Percentiles rank a stretch among this genome's conserved stretches.
These are phyloP conservation scores for Raddia distichophylla DNA, from an alignment of 176 grass and related monocot species.

Conservation along the genomic window DNA sequence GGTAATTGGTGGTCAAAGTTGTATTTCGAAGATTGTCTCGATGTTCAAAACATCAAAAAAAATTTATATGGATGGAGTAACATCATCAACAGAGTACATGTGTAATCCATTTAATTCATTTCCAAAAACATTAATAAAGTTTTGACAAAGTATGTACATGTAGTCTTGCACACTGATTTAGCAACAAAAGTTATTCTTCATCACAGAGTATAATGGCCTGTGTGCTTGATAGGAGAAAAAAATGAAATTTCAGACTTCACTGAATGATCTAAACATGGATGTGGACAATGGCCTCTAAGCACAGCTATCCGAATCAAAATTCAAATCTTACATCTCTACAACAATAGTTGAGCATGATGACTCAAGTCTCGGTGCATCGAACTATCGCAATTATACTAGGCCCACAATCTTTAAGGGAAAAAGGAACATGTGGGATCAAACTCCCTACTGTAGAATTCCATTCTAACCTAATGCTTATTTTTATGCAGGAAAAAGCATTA, in stretches of 20 bases:
- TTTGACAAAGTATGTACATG: background rate
- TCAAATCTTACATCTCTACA: background rate
- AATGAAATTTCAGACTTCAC: constrained; percentile 12
- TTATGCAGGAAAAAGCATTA: background rate
- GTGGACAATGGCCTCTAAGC: background rate
- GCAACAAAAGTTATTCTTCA: background rate
- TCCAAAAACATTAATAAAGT: background rate
- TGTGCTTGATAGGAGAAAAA: background rate
- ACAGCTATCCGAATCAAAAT: constrained; percentile 13
- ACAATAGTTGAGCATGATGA: constrained; percentile 4
- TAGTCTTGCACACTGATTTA: background rate
- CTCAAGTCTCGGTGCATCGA: background rate
- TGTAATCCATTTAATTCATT: constrained; percentile 16
- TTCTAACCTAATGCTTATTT: background rate
- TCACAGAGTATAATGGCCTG: background rate
- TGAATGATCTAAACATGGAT: constrained; percentile 15
- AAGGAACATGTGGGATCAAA: background rate
- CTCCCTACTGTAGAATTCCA: constrained; percentile 3
- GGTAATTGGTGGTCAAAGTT: too few relatives aligned
- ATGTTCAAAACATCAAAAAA: too few relatives aligned
- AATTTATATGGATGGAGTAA: background rate
- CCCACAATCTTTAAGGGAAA: background rate
- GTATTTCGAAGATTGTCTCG: too few relatives aligned
- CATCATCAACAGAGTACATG: background rate
- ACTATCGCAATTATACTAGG: background rate